Conservation (phyloP, 805 yeast genomes). For the Saturnispora besseyi region DNA sequence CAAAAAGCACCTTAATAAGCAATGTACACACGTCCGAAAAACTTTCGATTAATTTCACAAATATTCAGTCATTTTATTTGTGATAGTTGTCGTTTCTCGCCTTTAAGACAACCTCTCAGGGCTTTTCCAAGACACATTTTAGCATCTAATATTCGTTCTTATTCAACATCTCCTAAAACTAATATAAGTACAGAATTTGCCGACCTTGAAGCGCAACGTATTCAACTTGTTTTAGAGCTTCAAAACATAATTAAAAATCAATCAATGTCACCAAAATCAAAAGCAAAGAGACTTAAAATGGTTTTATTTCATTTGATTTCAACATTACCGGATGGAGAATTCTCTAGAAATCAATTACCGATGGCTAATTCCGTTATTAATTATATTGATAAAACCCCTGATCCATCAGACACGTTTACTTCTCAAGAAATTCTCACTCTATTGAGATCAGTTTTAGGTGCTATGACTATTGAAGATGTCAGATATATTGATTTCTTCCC, state of each 20-base stretch:
- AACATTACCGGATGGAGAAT: slow-evolving; percentile 17
- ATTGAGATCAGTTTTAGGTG: slow-evolving; percentile 20
- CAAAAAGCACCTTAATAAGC: neutral
- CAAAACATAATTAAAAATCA: slow-evolving; percentile 18
- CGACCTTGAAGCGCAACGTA: slow-evolving; percentile 12
- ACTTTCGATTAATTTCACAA: neutral
- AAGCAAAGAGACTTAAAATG: slow-evolving; percentile 19
- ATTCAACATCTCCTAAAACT: neutral
- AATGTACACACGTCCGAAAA: neutral
- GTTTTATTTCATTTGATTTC: slow-evolving; percentile 16
- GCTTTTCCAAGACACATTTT: neutral
- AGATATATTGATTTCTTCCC: slow-evolving; percentile 27
- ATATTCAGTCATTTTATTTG: neutral
- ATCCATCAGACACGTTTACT: slow-evolving; percentile 20
- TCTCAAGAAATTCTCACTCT: slow-evolving; percentile 18
- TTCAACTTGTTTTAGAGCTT: slow-evolving; percentile 16
- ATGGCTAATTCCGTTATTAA: slow-evolving; percentile 25
- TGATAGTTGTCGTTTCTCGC: neutral
- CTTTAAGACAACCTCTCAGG: neutral
- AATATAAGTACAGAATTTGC: slow-evolving; percentile 9
- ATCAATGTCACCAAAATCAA: slow-evolving; percentile 22
- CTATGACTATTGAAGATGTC: slow-evolving; percentile 24
- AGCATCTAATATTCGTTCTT: neutral
- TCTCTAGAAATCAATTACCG: slow-evolving; percentile 20
- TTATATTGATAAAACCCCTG: slow-evolving; percentile 21